These are phyloP conservation scores for Gymnopilus dilepis DNA, from an alignment of 768 basidiomycete species.

Conservation along the genomic window DNA sequence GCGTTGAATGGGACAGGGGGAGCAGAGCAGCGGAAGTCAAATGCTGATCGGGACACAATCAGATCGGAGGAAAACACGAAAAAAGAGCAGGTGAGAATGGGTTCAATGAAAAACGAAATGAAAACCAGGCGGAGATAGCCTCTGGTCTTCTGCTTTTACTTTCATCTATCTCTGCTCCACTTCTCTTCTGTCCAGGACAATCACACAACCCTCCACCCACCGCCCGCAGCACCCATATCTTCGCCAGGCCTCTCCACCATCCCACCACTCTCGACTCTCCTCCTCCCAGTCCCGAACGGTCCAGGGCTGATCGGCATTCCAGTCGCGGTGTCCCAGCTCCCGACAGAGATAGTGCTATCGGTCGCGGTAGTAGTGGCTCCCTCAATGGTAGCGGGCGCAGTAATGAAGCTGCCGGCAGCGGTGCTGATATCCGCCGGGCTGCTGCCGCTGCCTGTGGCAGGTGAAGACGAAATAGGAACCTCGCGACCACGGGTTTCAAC, in stretches of 20 bases:
- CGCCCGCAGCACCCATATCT: conserved; percentile 29
- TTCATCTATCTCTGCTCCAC: background rate
- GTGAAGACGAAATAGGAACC: background rate
- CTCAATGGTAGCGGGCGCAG: conserved; percentile 63
- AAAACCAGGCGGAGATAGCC: background rate
- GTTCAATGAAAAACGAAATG: conserved; percentile 6
- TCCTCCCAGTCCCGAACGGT: background rate
- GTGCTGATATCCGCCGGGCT: conserved; percentile 71
- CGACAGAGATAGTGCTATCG: conserved; percentile 48
- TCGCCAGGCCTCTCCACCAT: conserved; percentile 30
- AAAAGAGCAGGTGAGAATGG: conserved; percentile 3
- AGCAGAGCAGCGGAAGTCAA: background rate
- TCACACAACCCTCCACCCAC: conserved; percentile 29
- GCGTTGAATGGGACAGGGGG: background rate
- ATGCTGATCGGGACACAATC: background rate
- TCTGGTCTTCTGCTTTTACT: background rate
- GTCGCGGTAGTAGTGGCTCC: conserved; percentile 56
- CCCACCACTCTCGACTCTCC: conserved; percentile 16
- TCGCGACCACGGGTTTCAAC: conserved; percentile 21
- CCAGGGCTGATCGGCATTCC: conserved; percentile 9
- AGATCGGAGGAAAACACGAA: background rate
- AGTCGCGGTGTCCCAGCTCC: conserved; percentile 47
- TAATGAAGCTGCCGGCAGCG: conserved; percentile 71
- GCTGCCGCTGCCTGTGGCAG: conserved; percentile 20
- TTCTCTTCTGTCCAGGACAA: conserved; percentile 1